A percentile compares a stretch with the other conserved stretches of the same genome.
Evolutionary conservation across 306 rosid genomes (phyloP).

Genomic region (Dalbergia oliveri): DNA sequence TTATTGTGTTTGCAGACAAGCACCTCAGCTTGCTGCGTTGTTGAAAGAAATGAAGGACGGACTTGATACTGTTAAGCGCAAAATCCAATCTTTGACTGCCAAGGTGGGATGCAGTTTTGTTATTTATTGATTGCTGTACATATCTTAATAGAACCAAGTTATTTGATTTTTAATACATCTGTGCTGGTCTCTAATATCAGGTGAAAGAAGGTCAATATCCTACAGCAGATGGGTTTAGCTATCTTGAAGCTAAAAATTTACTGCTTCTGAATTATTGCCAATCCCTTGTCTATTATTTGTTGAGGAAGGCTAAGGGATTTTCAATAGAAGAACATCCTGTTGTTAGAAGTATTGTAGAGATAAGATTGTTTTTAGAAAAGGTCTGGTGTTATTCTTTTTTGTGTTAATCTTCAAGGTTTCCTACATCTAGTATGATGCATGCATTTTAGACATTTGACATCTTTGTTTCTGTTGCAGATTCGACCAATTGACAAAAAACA

Average conservation of each 20-base stretch:
- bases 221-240: conserved; percentile 81
- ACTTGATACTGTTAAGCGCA: conserved; percentile 62
- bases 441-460: conserved; percentile 32
- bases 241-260: conserved; percentile 87
- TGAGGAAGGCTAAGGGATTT: conserved; percentile 78
- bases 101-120: conserved; percentile 56
- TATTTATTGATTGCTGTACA: neutral
- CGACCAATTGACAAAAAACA: conserved; percentile 90
- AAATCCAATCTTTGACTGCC: conserved; percentile 75
- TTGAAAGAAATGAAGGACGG: conserved; percentile 92
- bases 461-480: conserved; percentile 59
- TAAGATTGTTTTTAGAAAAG: conserved; percentile 86
- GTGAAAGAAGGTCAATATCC: conserved; percentile 72
- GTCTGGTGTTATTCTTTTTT: conserved; percentile 48
- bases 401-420: conserved; percentile 9
- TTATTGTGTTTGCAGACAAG: conserved; percentile 56
- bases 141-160: conserved; percentile 6
- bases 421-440: neutral
- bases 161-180: conserved; percentile 16
- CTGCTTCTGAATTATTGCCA: conserved; percentile 84
- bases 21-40: conserved; percentile 64
- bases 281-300: conserved; percentile 86
- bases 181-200: conserved; percentile 48
- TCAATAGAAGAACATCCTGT: conserved; percentile 81
- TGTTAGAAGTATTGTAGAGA: conserved; percentile 80